Evolutionary conservation across 2,329 filamentous ascomycete genomes (phyloP).

Genomic region (Alternaria sp.): DNA sequence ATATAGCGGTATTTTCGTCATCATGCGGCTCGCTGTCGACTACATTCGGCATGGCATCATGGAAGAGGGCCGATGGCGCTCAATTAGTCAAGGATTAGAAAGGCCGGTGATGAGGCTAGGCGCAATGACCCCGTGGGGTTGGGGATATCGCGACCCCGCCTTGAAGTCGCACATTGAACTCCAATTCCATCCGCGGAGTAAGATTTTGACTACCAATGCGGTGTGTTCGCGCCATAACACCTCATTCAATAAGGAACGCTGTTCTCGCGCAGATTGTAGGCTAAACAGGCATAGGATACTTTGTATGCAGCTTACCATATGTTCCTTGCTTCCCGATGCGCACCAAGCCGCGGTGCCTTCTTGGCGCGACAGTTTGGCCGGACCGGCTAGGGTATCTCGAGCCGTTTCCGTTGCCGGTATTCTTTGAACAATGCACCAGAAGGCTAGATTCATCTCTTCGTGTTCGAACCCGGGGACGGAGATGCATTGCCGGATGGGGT

Average conservation of each 20-base stretch:
- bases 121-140: constrained; percentile 14
- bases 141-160: background rate
- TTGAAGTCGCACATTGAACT: background rate
- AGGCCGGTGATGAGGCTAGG: constrained; percentile 3
- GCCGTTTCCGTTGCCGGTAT: constrained; percentile 5
- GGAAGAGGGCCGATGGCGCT: constrained; percentile 1
- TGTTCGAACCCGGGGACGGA: background rate
- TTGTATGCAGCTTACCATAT: constrained; percentile 5
- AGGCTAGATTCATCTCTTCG: background rate
- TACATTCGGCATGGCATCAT: background rate
- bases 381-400: background rate
- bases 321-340: constrained; percentile 3
- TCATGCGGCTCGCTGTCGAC: constrained; percentile 1
- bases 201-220: background rate
- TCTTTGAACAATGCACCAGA: background rate
- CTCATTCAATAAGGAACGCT: background rate
- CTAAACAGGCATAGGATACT: background rate
- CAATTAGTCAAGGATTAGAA: constrained; percentile 1
- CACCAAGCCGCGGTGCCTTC: constrained; percentile 5
- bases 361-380: background rate
- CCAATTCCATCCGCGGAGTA: background rate
- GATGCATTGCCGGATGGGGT: background rate
- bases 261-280: background rate
- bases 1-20: constrained; percentile 4
- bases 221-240: background rate